Evolutionary conservation across 2,329 filamentous ascomycete species (phyloP), one percentile per base, ranked within the genome.

Genomic region (Ceratocystis albifundus): DNA sequence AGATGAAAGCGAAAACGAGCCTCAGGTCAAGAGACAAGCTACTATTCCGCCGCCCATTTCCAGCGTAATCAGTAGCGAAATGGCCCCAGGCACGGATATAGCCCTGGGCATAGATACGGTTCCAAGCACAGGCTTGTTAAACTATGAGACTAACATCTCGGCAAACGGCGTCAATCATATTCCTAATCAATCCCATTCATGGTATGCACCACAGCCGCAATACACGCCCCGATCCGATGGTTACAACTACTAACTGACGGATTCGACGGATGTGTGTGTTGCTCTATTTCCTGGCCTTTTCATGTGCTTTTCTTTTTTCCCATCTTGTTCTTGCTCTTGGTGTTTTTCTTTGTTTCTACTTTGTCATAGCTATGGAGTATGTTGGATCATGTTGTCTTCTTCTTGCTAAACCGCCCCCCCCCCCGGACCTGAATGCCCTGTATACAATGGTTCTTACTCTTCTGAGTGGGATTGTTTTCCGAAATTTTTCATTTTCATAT

Each of bases 21-120:
- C 77, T 3, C 75, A 80, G 1, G 68, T 74, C 4, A 84, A 85
- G 73, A 77, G 81, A 62, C 78, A 79, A 68, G 75, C 67, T 17
- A 61, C 62, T 4, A 28, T 25, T 28, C 30, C 20, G 4, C n/a
- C n/a, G 25, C n/a, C n/a, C n/a, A 6, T 6, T 28, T 4, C 28
- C 3, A 30, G 32, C 12, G 30, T n/a, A 17, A 8, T n/a, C 8
- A n/a, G 30, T 25, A 15, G 30, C 55, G 15, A 17, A 17, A n/a
- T 20, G 17, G 17, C 4, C 7, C 28, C 22, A 15, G 10, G 20
- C 17, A 4, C 55, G 15, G 28, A 25, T 1, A 17, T 59, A 15
- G 0, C 32, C 32, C 8, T 36, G 12, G 32, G 32, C 32, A 36
- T 36, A 3, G 3, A 36, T 41, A 41, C 12, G 36, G 10, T 41